Percentiles rank a stretch among this genome's conserved stretches.
phyloP scores from a whole-genome alignment of 108 stramenopile species.

The Fistulifera solaris region DNA sequence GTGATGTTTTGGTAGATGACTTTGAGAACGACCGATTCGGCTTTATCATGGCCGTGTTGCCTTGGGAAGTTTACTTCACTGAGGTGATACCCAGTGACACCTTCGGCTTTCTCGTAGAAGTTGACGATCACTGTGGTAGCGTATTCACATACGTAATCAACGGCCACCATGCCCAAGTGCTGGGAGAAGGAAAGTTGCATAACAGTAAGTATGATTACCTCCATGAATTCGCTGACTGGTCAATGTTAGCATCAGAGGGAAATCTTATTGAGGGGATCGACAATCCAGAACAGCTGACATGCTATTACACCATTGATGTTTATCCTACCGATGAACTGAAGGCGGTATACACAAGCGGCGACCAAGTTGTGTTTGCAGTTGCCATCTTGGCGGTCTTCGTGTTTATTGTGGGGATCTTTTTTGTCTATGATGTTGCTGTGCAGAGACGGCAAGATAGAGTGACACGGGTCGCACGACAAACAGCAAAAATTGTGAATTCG shows the following conservation, averaged over 20 bases:
- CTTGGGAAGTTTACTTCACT: constrained; percentile 11
- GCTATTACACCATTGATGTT: neutral
- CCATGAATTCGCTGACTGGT: neutral
- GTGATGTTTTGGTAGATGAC: no score
- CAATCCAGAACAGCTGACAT: neutral
- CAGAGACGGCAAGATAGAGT: constrained; percentile 9
- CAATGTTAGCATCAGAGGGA: neutral
- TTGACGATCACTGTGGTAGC: constrained; percentile 4
- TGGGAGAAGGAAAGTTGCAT: constrained; percentile 8
- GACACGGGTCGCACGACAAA: constrained; percentile 3
- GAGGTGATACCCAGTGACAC: constrained; percentile 5
- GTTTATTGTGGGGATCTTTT: constrained; percentile 7
- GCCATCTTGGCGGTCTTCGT: constrained; percentile 11
- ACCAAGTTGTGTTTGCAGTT: constrained; percentile 6
- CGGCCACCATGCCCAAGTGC: neutral
- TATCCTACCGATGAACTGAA: constrained; percentile 1
- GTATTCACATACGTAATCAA: constrained; percentile 1
- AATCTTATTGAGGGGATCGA: neutral
- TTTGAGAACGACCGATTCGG: no score
- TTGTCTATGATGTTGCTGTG: constrained; percentile 10
- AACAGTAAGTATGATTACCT: neutral
- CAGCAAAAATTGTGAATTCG: constrained; percentile 3
- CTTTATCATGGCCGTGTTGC: neutral
- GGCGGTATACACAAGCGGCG: neutral
- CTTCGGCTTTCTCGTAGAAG: constrained; percentile 18